Evolutionary conservation across 2,329 filamentous ascomycete species (phyloP).

Genomic region (Phaeosphaeriaceae sp.): DNA sequence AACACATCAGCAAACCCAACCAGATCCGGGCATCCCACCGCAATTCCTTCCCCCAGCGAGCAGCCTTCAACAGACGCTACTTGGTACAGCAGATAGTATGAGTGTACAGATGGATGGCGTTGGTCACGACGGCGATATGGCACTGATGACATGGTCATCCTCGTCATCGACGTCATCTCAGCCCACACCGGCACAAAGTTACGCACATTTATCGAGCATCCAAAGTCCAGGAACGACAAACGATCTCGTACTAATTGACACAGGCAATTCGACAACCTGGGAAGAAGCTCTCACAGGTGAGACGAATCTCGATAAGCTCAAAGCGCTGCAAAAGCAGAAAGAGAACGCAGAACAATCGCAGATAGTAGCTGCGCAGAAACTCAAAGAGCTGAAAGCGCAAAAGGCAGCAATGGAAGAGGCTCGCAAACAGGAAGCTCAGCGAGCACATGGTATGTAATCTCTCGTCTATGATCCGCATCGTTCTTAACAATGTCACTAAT

Average conservation of each 20-base stretch:
- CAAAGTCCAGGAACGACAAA: too few species aligned
- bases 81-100: neutral
- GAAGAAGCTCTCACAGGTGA: neutral
- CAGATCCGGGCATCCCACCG: neutral
- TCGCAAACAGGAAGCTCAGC: neutral
- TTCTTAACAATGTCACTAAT: neutral
- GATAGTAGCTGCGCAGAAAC: neutral
- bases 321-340: neutral
- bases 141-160: neutral
- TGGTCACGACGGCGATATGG: neutral
- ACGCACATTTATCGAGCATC: too few species aligned
- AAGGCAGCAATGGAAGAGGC: neutral
- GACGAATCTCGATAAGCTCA: slow-evolving; percentile 9
- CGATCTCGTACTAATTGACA: too few species aligned
- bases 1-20: neutral
- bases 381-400: neutral
- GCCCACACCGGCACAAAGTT: neutral
- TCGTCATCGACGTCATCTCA: neutral
- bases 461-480: neutral
- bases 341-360: neutral
- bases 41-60: neutral
- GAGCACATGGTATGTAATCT: slow-evolving; percentile 7
- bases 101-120: neutral
- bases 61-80: neutral
- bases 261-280: neutral